Percentiles rank a stretch among this genome's conserved stretches.
Evolutionary conservation across 2,329 filamentous ascomycete species (phyloP).

Genomic region (Fusarium citri): DNA sequence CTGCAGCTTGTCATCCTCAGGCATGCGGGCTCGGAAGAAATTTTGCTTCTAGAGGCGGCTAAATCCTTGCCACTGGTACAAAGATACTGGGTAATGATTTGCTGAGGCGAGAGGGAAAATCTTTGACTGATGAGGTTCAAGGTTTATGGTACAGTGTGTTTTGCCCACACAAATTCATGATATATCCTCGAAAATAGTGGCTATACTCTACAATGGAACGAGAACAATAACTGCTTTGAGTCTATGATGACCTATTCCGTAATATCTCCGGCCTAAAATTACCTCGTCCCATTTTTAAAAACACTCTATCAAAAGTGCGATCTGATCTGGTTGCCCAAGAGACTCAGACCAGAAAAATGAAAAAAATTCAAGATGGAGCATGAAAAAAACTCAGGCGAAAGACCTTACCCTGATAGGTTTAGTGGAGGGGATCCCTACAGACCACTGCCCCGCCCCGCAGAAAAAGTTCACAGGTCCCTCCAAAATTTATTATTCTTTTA

Average conservation of each 20-base stretch:
- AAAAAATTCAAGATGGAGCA: conserved; percentile 39
- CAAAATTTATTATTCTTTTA: conserved; percentile 48
- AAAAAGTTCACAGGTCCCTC: conserved; percentile 51
- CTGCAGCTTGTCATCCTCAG: conserved; percentile 22
- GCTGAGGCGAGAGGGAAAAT: conserved; percentile 18
- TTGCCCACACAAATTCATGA: conserved; percentile 4
- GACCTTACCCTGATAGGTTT: conserved; percentile 34
- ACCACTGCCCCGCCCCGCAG: conserved; percentile 45
- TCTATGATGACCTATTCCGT: not conserved
- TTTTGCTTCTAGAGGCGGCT: conserved; percentile 28
- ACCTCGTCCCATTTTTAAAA: conserved; percentile 38
- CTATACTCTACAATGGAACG: not conserved
- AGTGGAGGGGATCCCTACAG: conserved; percentile 45
- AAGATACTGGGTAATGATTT: conserved; percentile 14
- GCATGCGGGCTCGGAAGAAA: conserved; percentile 20
- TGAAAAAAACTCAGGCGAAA: conserved; percentile 49
- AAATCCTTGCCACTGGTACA: conserved; percentile 31
- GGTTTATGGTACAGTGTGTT: conserved; percentile 23
- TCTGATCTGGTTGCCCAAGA: conserved; percentile 21
- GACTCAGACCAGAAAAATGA: not conserved
- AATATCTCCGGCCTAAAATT: conserved; percentile 32
- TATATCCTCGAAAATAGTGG: not conserved
- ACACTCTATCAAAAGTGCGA: conserved; percentile 27
- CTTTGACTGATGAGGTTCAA: conserved; percentile 8
- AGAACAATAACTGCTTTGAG: not conserved